Evolutionary conservation across 176 grass and related monocot species (phyloP), one percentile per base, ranked within the genome.

Genomic region (Musa schizocarpa): DNA sequence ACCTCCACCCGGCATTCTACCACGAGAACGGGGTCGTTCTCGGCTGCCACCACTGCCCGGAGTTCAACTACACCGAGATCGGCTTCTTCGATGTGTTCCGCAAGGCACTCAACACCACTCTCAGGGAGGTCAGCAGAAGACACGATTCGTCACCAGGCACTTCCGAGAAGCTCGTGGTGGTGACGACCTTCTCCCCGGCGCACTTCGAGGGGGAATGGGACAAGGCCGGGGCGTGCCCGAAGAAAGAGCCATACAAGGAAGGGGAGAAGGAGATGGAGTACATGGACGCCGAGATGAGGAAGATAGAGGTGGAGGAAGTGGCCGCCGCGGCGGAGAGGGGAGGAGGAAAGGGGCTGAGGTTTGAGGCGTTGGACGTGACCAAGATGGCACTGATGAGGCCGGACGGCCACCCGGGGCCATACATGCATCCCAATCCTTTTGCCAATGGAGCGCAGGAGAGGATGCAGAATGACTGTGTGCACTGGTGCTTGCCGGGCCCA

Each of bases 191-290:
- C 90, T 88, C 90, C 54, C 90, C 83, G 51, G 84, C 88, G 75
- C 94, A 93, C 74, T 98, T 98, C 76, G 84, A 97, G 17, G 90
- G 94, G 77, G 88, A 85, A 13, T 97, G 86, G 94, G 94, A 93
- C 80, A 93, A 93, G 80, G 82, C 86, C 3, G 90, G 88, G 50
- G 86, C 87, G 8, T 97, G 94, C 80, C 50, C 83, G 11, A 93
- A 74, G 88, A 85, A 62, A 1, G 56, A 72, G 57, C 88, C 94
- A 9, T 96, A 91, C 83, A 80, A 13, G 59, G 69, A 69, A 26
- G 78, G 70, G 10, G 87, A 97, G 75, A 86, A 79, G 79, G 71
- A 78, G 68, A 22, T 87, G 63, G 83, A 85, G 19, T 97, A 93
- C 90, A 93, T 85, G 62, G 82, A 87, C 69, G 61, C 50, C 0